phyloP scores from a whole-genome alignment of 768 basidiomycete species.

The Tricholoma furcatifolium region DNA sequence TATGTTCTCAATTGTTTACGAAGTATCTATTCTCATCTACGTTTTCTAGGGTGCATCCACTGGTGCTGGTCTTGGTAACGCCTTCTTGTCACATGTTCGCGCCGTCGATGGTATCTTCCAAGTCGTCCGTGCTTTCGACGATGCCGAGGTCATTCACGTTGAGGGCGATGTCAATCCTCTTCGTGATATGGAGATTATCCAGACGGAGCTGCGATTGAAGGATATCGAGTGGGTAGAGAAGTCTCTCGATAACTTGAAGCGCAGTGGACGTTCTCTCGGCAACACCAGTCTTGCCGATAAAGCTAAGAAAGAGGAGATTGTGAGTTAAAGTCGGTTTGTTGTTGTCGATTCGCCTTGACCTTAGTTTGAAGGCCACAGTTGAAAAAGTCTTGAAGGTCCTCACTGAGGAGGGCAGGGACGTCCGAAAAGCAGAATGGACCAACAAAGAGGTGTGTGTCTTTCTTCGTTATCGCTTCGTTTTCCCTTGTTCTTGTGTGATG shows the following conservation, averaged over 20 bases:
- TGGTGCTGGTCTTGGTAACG: conserved; percentile 96
- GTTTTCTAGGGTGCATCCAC: conserved; percentile 82
- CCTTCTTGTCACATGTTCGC: conserved; percentile 96
- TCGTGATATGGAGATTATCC: conserved; percentile 97
- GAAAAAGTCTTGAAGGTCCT: conserved; percentile 84
- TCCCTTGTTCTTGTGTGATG: conserved; percentile 36
- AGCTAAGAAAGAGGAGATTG: conserved; percentile 95
- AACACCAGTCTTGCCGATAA: conserved; percentile 84
- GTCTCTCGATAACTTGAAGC: conserved; percentile 75
- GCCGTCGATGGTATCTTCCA: conserved; percentile 99
- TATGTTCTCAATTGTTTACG: conserved; percentile 34
- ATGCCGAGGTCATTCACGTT: conserved; percentile 98
- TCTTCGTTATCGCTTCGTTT: neutral
- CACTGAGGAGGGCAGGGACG: conserved; percentile 80
- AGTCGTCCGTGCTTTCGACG: conserved; percentile 96
- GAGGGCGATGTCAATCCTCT: conserved; percentile 96
- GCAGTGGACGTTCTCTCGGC: conserved; percentile 67
- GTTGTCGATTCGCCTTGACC: neutral
- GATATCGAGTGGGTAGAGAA: conserved; percentile 99
- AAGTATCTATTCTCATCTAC: conserved; percentile 5
- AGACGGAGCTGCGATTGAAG: conserved; percentile 90
- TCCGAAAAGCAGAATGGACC: conserved; percentile 90
- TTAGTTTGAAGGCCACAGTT: conserved; percentile 61
- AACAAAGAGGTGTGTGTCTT: conserved; percentile 85
- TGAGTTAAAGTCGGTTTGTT: conserved; percentile 32